Percentiles rank a stretch among this genome's conserved stretches.
phyloP scores from a whole-genome alignment of 2,329 filamentous ascomycete genomes.

The Westerdykella aurantiaca region DNA sequence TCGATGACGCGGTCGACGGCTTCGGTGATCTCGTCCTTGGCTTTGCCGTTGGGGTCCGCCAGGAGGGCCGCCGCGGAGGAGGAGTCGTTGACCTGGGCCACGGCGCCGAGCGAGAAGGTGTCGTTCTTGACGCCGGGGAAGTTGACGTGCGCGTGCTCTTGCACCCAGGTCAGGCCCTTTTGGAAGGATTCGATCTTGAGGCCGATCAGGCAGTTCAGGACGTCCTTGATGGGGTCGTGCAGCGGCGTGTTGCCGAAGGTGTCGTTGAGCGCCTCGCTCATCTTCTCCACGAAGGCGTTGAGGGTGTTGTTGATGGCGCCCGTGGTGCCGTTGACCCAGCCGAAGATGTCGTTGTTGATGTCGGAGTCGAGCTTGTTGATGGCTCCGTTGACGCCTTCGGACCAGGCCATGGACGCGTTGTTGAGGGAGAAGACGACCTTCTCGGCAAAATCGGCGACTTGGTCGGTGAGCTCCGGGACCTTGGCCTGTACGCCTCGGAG shows the following conservation, averaged over 20 bases:
- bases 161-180: slow-evolving; percentile 87
- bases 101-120: slow-evolving; percentile 75
- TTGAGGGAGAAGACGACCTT: slow-evolving; percentile 68
- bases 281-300: slow-evolving; percentile 72
- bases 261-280: slow-evolving; percentile 64
- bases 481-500: slow-evolving; percentile 67
- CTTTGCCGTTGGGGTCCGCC: slow-evolving; percentile 64
- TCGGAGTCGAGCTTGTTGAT: slow-evolving; percentile 60
- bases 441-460: slow-evolving; percentile 74
- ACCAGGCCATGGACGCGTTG: slow-evolving; percentile 70
- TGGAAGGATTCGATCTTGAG: slow-evolving; percentile 82
- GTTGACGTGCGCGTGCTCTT: slow-evolving; percentile 74
- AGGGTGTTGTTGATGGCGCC: slow-evolving; percentile 78
- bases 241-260: slow-evolving; percentile 81
- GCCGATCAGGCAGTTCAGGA: slow-evolving; percentile 80
- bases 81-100: slow-evolving; percentile 47
- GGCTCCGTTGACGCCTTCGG: slow-evolving; percentile 66
- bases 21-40: slow-evolving; percentile 74
- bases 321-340: slow-evolving; percentile 82
- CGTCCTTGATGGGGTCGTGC: slow-evolving; percentile 68
- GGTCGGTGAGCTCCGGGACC: slow-evolving; percentile 64
- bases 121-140: slow-evolving; percentile 75
- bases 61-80: slow-evolving; percentile 65
- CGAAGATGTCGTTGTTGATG: slow-evolving; percentile 79
- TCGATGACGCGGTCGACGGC: slow-evolving; percentile 66